Conservation (phyloP, 2,329 filamentous ascomycete species). For the Zelopaecilomyces penicillatus region DNA sequence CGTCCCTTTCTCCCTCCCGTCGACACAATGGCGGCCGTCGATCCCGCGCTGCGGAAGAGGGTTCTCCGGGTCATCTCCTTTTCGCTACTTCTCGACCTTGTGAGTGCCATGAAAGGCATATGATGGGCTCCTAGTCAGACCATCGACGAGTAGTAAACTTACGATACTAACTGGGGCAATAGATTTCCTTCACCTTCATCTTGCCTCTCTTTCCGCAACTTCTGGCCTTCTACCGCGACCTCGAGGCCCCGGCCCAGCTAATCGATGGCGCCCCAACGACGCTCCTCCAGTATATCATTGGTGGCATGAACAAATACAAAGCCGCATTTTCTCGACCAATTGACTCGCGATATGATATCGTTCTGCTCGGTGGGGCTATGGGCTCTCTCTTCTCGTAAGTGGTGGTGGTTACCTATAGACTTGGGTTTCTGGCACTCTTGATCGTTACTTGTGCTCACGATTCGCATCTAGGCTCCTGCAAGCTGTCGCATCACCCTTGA, state of each 20-base stretch:
- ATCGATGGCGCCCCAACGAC: slow-evolving; percentile 44
- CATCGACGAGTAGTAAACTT: too few relatives aligned
- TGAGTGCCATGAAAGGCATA: slow-evolving; percentile 29
- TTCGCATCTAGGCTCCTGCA: slow-evolving; percentile 61
- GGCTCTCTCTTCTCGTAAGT: slow-evolving; percentile 76
- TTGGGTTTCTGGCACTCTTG: not conserved
- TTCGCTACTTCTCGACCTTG: slow-evolving; percentile 81
- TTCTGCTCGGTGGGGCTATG: slow-evolving; percentile 84
- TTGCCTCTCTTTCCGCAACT: slow-evolving; percentile 92
- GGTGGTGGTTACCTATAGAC: not conserved
- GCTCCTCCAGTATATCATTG: slow-evolving; percentile 69
- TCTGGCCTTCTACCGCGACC: slow-evolving; percentile 89
- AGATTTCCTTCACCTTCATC: slow-evolving; percentile 99
- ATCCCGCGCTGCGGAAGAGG: slow-evolving; percentile 58
- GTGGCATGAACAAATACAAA: slow-evolving; percentile 89
- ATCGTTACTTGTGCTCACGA: not conserved
- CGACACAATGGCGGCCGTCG: slow-evolving; percentile 35
- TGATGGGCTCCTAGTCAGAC: too few relatives aligned
- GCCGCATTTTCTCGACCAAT: slow-evolving; percentile 85
- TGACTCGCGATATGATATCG: slow-evolving; percentile 93
- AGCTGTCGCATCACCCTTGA: slow-evolving; percentile 83
- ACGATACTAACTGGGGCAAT: not conserved
- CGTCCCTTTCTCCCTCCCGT: not conserved
- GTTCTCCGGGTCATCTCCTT: slow-evolving; percentile 83
- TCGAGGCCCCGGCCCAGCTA: slow-evolving; percentile 52